Evolutionary conservation across 2,329 filamentous ascomycete species (phyloP), one percentile per base, ranked within the genome.

Genomic region (Metarhizium rileyi): DNA sequence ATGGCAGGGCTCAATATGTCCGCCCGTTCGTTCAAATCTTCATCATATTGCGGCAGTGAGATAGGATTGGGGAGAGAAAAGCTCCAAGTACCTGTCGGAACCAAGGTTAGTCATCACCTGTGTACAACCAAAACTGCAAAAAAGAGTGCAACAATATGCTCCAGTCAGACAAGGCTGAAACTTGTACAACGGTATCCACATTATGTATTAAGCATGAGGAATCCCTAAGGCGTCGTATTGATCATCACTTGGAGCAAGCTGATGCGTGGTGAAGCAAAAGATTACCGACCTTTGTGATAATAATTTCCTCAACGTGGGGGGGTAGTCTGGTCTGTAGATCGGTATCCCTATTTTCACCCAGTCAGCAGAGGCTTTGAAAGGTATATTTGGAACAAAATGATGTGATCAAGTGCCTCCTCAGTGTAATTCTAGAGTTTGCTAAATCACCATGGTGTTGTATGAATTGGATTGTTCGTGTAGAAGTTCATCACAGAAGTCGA

Each of bases 81-180:
- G 18, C 12, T 35, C 27, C 35, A 56, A 47, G 53, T 77, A 77
- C 73, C 75, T 78, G 58, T 61, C 59, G 54, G 56, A 57, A 52
- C 47, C n/a, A 50, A 50, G 54, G 67, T 74, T 69, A 74, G 68
- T 64, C 61, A 59, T 53, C 48, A 22, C 20, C 8, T 25, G 10
- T 42, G 20, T 9, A 22, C 14, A 22, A 38, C 20, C 12, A n/a
- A n/a, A 18, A 28, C 25, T 35, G 16, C 38, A 36, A 25, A 35
- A 47, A 53, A 54, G 44, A 8, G 5, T 46, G 27, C 20, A 30
- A 33, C 26, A 30, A 47, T 61, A 51, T 64, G 61, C 61, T 71
- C 68, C 64, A 69, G 71, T 81, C 78, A 81, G 78, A 81, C 78
- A 81, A 81, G 78, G 78, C 78, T 81, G 78, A 82, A 81, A 81